Base-by-base conservation (phyloP, 2,329 filamentous ascomycete species). In the Phaeosphaeria sp. region DNA sequence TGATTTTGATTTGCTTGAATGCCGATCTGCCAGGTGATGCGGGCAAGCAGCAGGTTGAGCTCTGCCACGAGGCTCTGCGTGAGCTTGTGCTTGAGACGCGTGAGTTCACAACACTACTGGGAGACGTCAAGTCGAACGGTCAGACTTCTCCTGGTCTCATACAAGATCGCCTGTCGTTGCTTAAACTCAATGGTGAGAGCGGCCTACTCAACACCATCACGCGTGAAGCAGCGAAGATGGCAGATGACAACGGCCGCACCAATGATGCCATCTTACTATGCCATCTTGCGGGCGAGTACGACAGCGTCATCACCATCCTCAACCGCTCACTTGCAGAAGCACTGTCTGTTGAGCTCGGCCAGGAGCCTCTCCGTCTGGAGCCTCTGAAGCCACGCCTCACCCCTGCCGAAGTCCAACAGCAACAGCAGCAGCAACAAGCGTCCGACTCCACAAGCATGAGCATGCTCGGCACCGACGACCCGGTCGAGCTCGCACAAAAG, bases 1-100 rank as follows among this genome's bases (percentile, higher is more conserved):
- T 99, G 48, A 87, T 89, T 6, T 81, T 99, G 56, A 93, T 99
- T 71, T 97, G 92, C 76, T 86, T 99, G 55, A 98, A 98, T 74
- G 87, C 89, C 49, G 94, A 97, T 75, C 82, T 96, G 44, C 86
- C 84, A 24, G 90, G 89, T 20, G 86, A 91, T 55, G 83, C 89
- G 6, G 93, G 92, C 55, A 87, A 86, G 59, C 89, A 89, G 44
- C 94, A 97, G 74, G 86, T 89, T 52, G 87, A 86, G 48, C 86
- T 97, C 39, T 98, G 94, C 78, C 92, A 97, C 77, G 92, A 97
- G 77, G 94, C 93, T 6, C 83, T 99, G 56, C 91, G 93, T 36
- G 95, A 98, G 77, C 88, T 98, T 55, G 93, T 97, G 24, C 84
- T 99, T n/a, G 95, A 99, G 79, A 97, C 93, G 20, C 88, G 94